These are phyloP conservation scores for Trichosporon coremiiforme DNA, from an alignment of 1,284 basidiomycete species.

Conservation along the genomic window DNA sequence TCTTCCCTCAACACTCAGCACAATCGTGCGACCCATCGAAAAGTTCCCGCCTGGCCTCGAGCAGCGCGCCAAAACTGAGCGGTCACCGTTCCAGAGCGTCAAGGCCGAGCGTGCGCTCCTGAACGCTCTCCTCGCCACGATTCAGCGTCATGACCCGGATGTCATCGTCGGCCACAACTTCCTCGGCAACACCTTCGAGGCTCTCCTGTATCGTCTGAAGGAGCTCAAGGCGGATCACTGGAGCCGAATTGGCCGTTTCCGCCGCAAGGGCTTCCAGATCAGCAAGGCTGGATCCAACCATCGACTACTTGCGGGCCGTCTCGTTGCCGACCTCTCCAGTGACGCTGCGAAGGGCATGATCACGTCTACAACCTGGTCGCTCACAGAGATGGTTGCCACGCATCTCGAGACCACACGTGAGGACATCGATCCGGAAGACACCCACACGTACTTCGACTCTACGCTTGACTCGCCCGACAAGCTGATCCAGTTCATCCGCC, in stretches of 20 bases:
- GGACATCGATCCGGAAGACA: conserved; percentile 95
- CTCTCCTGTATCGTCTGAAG: conserved; percentile 86
- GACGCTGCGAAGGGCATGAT: conserved; percentile 97
- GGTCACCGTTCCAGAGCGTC: conserved; percentile 73
- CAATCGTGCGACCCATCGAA: conserved; percentile 88
- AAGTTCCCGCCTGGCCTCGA: conserved; percentile 87
- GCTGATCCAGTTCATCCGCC: conserved; percentile 82
- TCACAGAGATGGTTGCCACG: conserved; percentile 93
- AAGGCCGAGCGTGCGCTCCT: conserved; percentile 84
- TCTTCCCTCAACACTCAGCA: conserved; percentile 78
- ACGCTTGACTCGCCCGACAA: conserved; percentile 74
- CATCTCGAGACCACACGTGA: conserved; percentile 82
- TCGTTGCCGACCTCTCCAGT: conserved; percentile 90
- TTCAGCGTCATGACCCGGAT: conserved; percentile 89
- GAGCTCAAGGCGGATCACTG: conserved; percentile 89
- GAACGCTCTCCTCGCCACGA: conserved; percentile 76
- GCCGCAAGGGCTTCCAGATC: conserved; percentile 69
- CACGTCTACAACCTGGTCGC: conserved; percentile 92
- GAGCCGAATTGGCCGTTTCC: conserved; percentile 91
- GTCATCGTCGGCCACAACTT: conserved; percentile 95
- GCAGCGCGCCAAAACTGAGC: conserved; percentile 64
- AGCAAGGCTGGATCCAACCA: conserved; percentile 83
- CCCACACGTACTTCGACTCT: conserved; percentile 85
- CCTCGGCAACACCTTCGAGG: conserved; percentile 85
- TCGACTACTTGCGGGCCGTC: conserved; percentile 77